Conservation (phyloP, 1,139 yeast genomes). For the Magnusiomyces fungicola region DNA sequence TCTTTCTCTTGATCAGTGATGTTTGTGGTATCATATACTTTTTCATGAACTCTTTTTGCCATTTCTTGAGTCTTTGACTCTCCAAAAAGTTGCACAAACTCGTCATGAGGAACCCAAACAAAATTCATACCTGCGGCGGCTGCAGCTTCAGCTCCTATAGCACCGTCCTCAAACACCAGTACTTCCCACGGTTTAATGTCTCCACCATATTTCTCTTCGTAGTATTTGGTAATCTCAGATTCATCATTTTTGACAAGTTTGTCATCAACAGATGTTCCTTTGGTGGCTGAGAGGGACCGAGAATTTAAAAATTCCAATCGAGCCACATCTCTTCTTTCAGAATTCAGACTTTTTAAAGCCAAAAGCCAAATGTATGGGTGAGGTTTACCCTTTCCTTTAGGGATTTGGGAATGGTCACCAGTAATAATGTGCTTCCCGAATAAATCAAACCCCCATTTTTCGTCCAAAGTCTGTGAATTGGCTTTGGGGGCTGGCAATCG, state of each 20-base stretch:
- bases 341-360: slow-evolving; percentile 65
- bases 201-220: background rate
- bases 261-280: no score
- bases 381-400: slow-evolving; percentile 85
- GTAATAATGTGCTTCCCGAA: slow-evolving; percentile 69
- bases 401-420: slow-evolving; percentile 81
- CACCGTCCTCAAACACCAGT: slow-evolving; percentile 87
- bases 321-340: slow-evolving; percentile 29
- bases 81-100: slow-evolving; percentile 50
- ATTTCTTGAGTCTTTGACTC: slow-evolving; percentile 38
- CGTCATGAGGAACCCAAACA: slow-evolving; percentile 85
- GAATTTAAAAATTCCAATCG: no score
- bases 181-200: slow-evolving; percentile 45
- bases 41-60: slow-evolving; percentile 34
- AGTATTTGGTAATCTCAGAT: no score
- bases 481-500: slow-evolving; percentile 27
- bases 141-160: slow-evolving; percentile 84
- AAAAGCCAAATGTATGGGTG: slow-evolving; percentile 85
- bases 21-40: no score
- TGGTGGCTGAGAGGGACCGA: no score
- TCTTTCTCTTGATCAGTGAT: no score
- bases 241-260: no score
- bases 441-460: slow-evolving; percentile 44
- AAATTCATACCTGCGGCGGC: slow-evolving; percentile 77
- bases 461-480: no score